These are phyloP conservation scores for Stephania yunnanensis DNA, from an alignment of 164 flowering plant genomes.

Conservation along the genomic window DNA sequence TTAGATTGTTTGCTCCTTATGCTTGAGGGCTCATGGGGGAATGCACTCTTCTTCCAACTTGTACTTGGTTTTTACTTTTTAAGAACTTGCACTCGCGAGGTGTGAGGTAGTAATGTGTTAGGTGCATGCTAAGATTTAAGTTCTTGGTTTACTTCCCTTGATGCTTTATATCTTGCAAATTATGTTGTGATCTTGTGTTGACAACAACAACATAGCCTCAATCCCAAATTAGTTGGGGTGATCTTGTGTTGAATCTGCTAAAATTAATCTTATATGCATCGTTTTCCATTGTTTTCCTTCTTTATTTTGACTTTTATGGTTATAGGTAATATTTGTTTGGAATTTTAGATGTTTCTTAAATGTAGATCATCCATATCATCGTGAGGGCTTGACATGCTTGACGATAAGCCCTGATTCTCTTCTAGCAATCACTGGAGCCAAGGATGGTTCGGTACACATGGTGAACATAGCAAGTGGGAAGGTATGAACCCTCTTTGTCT, in stretches of 20 bases:
- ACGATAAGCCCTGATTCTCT: conserved; percentile 60
- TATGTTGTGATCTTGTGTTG: no score
- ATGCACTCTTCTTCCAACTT: not conserved
- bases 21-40: not conserved
- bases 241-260: no score
- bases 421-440: conserved; percentile 76
- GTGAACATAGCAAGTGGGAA: conserved; percentile 66
- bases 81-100: not conserved
- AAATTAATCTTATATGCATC: not conserved
- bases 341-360: not conserved
- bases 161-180: not conserved
- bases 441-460: conserved; percentile 67
- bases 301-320: not conserved
- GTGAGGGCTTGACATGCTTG: conserved; percentile 76
- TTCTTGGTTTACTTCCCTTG: not conserved
- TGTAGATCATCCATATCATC: conserved; percentile 80
- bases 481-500: conserved; percentile 34
- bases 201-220: no score
- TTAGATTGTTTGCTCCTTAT: not conserved
- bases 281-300: not conserved
- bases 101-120: not conserved
- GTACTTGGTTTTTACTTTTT: not conserved
- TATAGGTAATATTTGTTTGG: not conserved
- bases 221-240: no score
- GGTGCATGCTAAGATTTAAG: not conserved